Base-by-base conservation (phyloP, 768 basidiomycete species). In the Leccinellum albellum region DNA sequence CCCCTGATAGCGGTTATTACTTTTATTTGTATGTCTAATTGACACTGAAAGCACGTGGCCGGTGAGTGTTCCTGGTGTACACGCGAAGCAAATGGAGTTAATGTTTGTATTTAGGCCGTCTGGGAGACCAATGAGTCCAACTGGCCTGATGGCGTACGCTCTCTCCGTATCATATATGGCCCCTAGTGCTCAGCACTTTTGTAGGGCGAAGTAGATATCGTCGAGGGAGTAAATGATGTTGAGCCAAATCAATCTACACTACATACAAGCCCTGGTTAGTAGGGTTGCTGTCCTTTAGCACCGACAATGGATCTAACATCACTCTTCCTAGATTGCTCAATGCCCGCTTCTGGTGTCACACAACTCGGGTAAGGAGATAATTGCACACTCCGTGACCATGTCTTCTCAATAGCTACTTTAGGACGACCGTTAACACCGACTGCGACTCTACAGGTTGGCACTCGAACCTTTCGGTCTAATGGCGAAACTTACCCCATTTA, bases 221-320 rank as follows among this genome's bases (percentile, higher is more conserved):
- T 71, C 7, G 70, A 71, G 50, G 70, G 74, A 44, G 83, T 86
- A 14, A 86, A 87, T 62, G 73, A 84, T 62, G 72, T 78, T 53
- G 70, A 70, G 14, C 77, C 81, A 3, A 82, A 85, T 62, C 73
- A 76, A 56, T 74, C 76, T 2, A 80, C 84, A 0, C 72, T 88
- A 37, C 87, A 88, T 66, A 86, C 85, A 5, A 73, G 72, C 54
- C 61, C 80, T 12, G 73, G 82, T 79, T 56, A 48, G 74, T 51
- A 29, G 5, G 17, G 24, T 24, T 48, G 9, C 35, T 21, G 14
- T 24, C 20, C 17, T 6, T 13, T 28, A 28, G 28, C 8, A 26
- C 20, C 12, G 15, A 37, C 5, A 12, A 23, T 3, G 23, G 35
- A n/a, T 26, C 24, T 55, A n/a, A 54, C 20, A 15, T 21, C 2